These are phyloP conservation scores for Sclerotinia spermophila DNA, from an alignment of 2,329 filamentous ascomycete genomes.

Conservation along the genomic window DNA sequence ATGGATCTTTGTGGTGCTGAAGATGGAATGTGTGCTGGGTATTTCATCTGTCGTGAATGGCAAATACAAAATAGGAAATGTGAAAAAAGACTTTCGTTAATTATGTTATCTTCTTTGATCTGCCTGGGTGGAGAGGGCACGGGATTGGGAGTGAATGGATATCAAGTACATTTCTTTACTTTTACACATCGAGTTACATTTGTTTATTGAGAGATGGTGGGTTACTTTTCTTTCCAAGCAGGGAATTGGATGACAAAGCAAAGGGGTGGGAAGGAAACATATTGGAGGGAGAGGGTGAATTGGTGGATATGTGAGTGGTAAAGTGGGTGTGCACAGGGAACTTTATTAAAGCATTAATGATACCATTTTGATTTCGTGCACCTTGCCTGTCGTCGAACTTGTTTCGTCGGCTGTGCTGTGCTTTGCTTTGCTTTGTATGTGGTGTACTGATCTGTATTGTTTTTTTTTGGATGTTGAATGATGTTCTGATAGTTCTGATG, in stretches of 20 bases:
- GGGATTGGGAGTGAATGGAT: background rate
- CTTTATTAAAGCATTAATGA: conserved; percentile 14
- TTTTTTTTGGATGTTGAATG: background rate
- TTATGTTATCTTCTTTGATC: background rate
- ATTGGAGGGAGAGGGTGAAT: background rate
- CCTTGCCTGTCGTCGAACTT: background rate
- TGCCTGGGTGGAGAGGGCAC: background rate
- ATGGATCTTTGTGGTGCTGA: background rate
- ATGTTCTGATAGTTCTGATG: background rate
- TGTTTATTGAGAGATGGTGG: background rate
- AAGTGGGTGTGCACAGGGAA: background rate
- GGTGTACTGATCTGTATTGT: background rate
- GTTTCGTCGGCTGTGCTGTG: too few species aligned
- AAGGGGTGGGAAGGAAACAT: background rate
- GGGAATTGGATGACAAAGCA: background rate
- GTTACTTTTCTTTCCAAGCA: background rate
- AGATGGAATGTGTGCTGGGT: background rate
- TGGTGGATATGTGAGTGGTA: background rate
- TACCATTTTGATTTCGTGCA: conserved; percentile 10
- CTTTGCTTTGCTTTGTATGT: background rate
- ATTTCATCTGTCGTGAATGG: background rate
- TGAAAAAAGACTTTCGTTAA: background rate
- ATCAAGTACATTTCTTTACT: background rate
- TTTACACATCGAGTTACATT: background rate
- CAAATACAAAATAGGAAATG: background rate